Evolutionary conservation across 306 rosid genomes (phyloP), one percentile per base, ranked within the genome.

Genomic region (Trifolium repens): DNA sequence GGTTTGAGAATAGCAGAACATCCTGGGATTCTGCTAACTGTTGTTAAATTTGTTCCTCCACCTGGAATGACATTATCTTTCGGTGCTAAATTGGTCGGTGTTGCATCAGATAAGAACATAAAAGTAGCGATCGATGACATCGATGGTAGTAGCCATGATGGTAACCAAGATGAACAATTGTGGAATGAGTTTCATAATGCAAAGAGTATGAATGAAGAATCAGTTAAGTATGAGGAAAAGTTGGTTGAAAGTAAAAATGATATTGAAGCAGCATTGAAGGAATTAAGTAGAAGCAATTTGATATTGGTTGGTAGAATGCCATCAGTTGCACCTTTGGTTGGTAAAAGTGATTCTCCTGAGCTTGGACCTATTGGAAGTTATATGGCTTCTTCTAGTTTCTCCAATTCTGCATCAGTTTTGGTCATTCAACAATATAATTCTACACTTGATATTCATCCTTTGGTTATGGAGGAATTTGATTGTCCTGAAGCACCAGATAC

Each of bases 1-100:
- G 96, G 90, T 0, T 80, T 87, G 83, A 87, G 96, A 65, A 78
- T 88, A 78, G 91, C 93, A 1, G 90, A 88, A 14, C 96, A 91
- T 44, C 96, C 96, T 0, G 96, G 96, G 0, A 85, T 91, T 46
- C 5, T 71, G 30, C 72, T 91, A 11, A 84, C 40, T 0, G 86
- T 84, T 44, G 64, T 87, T 2, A 82, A 85, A 64, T 82, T 88
- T 12, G 65, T 67, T 1, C 30, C 79, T 2, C 68, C 80, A 6
- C 58, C 70, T 0, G 93, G 87, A 37, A 85, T 68, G 63, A 73
- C 87, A 4, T 37, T 89, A 46, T 73, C 75, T 10, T 87, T 84
- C 12, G 90, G 88, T 16, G 84, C 80, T 1, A 72, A 76, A 10
- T 63, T 84, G 11, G 81, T 85, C 24, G 88, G 74, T 1, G 70